Evolutionary conservation across 2,329 filamentous ascomycete genomes (phyloP).

Genomic region (Phaeosphaeriaceae sp.): DNA sequence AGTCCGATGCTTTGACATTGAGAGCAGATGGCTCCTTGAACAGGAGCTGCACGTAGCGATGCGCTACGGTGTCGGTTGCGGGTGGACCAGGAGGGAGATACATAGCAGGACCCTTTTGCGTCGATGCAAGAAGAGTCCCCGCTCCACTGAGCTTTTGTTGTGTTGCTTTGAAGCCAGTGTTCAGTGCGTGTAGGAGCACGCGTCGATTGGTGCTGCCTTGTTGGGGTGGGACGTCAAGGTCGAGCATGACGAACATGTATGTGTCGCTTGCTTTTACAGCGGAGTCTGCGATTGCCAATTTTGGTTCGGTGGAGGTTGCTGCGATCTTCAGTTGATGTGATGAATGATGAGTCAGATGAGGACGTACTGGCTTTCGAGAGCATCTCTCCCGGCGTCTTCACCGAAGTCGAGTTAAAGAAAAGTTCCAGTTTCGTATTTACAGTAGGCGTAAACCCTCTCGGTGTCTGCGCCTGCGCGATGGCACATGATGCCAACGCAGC

Average conservation of each 20-base stretch:
- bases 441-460: constrained; percentile 37
- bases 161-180: constrained; percentile 43
- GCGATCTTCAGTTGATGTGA: constrained; percentile 12
- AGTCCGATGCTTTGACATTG: constrained; percentile 29
- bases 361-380: constrained; percentile 39
- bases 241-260: constrained; percentile 47
- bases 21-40: constrained; percentile 41
- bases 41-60: constrained; percentile 46
- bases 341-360: background rate
- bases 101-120: constrained; percentile 37
- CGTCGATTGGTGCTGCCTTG: constrained; percentile 34
- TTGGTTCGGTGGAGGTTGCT: constrained; percentile 38
- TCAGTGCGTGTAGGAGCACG: constrained; percentile 43
- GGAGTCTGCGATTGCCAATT: constrained; percentile 32
- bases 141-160: constrained; percentile 30
- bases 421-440: constrained; percentile 39
- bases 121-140: constrained; percentile 34
- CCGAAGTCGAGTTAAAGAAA: constrained; percentile 40
- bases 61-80: constrained; percentile 39
- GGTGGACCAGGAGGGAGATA: constrained; percentile 45
- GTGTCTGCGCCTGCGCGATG: constrained; percentile 41
- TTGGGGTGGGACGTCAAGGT: constrained; percentile 42
- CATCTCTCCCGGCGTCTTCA: constrained; percentile 35
- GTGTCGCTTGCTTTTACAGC: constrained; percentile 24
- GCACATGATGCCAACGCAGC: constrained; percentile 25